Conservation (phyloP, 176 grass and related monocot genomes). For the Alopecurus myosuroides region DNA sequence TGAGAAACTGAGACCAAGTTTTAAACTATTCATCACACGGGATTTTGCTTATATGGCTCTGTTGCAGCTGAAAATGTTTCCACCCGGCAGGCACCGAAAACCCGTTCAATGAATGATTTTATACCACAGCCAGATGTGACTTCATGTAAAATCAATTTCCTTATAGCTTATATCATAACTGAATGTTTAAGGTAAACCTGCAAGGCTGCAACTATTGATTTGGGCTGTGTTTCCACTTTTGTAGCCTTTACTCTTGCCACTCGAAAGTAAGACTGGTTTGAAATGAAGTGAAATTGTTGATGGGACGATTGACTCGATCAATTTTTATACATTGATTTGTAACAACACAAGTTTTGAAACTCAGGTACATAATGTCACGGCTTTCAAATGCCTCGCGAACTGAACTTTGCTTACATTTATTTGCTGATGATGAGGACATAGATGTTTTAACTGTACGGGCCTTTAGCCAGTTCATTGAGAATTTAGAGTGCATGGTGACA, state of each 20-base stretch:
- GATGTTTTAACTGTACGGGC: not conserved
- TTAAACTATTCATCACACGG: not conserved
- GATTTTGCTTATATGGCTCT: not conserved
- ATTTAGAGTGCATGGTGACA: not conserved
- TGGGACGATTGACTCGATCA: conserved; percentile 17
- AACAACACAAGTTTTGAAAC: conserved; percentile 6
- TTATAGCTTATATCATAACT: not conserved
- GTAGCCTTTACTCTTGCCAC: not conserved
- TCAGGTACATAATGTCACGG: not conserved
- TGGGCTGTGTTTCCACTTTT: conserved; percentile 2
- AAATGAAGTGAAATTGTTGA: conserved; percentile 22
- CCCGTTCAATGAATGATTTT: not conserved
- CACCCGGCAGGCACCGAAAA: not conserved
- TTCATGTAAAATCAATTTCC: not conserved
- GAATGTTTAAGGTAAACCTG: not conserved
- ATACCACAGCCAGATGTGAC: no score
- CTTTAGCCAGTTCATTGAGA: conserved; percentile 13
- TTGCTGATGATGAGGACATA: not conserved
- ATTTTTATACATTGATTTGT: conserved; percentile 3
- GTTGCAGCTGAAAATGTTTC: not conserved
- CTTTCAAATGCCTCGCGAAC: conserved; percentile 2
- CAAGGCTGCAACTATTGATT: not conserved
- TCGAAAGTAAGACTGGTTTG: not conserved
- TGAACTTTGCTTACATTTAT: conserved; percentile 9
- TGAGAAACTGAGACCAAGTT: not conserved